These are phyloP conservation scores for Ceratobasidium theobromae DNA, from an alignment of 1,284 basidiomycete species.

Conservation along the genomic window DNA sequence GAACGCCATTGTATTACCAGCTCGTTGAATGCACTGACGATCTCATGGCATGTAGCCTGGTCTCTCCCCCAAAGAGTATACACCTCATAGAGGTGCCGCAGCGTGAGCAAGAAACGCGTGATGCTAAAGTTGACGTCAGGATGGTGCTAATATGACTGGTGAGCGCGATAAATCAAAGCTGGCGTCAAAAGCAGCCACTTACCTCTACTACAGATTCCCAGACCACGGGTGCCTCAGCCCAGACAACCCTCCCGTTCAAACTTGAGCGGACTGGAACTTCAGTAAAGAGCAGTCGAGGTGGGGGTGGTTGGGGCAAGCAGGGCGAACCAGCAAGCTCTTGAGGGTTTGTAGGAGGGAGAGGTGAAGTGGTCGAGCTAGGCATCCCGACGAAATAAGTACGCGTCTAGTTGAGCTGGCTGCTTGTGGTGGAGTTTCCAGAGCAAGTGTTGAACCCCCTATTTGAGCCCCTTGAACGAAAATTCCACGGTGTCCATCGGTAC, in stretches of 20 bases:
- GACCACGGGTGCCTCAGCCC: neutral
- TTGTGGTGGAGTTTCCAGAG: too few relatives aligned
- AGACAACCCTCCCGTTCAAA: neutral
- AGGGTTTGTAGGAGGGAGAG: too few relatives aligned
- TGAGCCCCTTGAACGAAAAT: too few relatives aligned
- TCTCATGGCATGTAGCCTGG: neutral
- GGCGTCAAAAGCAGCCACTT: neutral
- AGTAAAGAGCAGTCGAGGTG: neutral
- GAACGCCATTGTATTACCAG: neutral
- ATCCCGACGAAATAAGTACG: too few relatives aligned
- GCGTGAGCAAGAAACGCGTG: constrained; percentile 1
- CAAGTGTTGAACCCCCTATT: too few relatives aligned
- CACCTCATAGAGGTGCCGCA: neutral
- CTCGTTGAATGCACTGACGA: neutral
- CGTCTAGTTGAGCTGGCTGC: too few relatives aligned
- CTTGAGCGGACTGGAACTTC: neutral
- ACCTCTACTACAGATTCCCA: constrained; percentile 15
- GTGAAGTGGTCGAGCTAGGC: too few relatives aligned
- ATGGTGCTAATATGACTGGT: neutral
- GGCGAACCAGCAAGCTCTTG: too few relatives aligned
- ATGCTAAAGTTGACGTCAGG: constrained; percentile 2
- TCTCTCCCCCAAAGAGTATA: neutral
- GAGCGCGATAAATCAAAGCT: neutral
- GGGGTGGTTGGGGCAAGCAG: neutral
- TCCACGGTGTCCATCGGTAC: too few relatives aligned